A percentile compares a stretch with the other conserved stretches of the same genome.
phyloP scores from a whole-genome alignment of 2,329 filamentous ascomycete species.

The Fusarium sp. region DNA sequence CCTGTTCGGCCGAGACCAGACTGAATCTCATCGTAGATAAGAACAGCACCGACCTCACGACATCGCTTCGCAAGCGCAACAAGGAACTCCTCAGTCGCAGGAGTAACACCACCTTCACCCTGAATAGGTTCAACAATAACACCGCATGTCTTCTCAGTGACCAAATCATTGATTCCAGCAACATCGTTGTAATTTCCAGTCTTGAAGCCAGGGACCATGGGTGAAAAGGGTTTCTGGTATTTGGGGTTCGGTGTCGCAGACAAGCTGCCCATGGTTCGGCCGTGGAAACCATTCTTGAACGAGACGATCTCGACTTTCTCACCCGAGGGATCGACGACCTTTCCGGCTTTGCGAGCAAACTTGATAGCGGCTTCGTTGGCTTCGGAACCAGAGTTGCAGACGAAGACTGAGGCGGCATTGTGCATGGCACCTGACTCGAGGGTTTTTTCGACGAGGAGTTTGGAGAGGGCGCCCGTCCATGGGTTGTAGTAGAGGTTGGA shows the following conservation, averaged over 20 bases:
- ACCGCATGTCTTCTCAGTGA: slow-evolving; percentile 87
- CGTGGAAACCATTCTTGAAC: slow-evolving; percentile 93
- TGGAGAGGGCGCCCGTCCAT: slow-evolving; percentile 90
- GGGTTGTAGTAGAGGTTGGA: slow-evolving; percentile 98
- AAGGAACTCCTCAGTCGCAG: slow-evolving; percentile 84
- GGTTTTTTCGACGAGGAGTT: slow-evolving; percentile 84
- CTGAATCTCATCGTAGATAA: slow-evolving; percentile 98
- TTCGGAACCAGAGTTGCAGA: slow-evolving; percentile 96
- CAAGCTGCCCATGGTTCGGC: slow-evolving; percentile 91
- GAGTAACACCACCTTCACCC: slow-evolving; percentile 91
- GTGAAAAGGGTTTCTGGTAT: slow-evolving; percentile 93
- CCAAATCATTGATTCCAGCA: slow-evolving; percentile 71
- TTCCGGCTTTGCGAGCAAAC: slow-evolving; percentile 91
- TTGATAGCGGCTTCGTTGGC: slow-evolving; percentile 98
- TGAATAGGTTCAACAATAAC: slow-evolving; percentile 98
- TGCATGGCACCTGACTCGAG: slow-evolving; percentile 82
- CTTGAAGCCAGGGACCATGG: slow-evolving; percentile 93
- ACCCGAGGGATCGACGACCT: slow-evolving; percentile 74
- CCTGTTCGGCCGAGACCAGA: slow-evolving; percentile 91
- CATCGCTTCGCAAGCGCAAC: slow-evolving; percentile 83
- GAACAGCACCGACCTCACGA: slow-evolving; percentile 83
- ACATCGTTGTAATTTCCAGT: slow-evolving; percentile 89
- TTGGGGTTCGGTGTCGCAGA: slow-evolving; percentile 98
- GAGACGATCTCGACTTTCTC: slow-evolving; percentile 86
- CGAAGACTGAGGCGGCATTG: slow-evolving; percentile 80